A percentile compares a stretch with the other conserved stretches of the same genome.
phyloP scores from a whole-genome alignment of 202 grass and related monocot genomes.

The Carex sylvatica region DNA sequence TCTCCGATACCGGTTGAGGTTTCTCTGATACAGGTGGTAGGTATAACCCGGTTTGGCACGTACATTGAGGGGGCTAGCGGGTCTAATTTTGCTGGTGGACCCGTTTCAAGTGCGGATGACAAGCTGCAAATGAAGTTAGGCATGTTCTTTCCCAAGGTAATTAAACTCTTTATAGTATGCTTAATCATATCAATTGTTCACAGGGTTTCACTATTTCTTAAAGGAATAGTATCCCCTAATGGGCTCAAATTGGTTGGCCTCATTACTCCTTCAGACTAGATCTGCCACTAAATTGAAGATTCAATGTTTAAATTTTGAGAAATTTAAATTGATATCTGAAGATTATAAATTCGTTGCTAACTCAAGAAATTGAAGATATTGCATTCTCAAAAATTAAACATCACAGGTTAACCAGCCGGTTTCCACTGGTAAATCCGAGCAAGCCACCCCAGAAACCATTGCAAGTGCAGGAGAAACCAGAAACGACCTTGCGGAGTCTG shows the following conservation, averaged over 20 bases:
- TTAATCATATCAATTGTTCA: not conserved
- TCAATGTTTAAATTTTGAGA: too few relatives aligned
- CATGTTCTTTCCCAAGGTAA: slow-evolving; percentile 77
- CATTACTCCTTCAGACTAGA: too few relatives aligned
- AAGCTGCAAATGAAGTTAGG: slow-evolving; percentile 38
- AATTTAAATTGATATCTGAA: not conserved
- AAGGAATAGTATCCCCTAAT: not conserved
- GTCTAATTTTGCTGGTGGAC: slow-evolving; percentile 44
- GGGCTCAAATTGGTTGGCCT: too few relatives aligned
- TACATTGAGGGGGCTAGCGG: slow-evolving; percentile 83
- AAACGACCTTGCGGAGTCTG: slow-evolving; percentile 30
- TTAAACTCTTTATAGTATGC: not conserved
- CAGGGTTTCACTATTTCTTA: not conserved
- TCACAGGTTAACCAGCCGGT: slow-evolving; percentile 58
- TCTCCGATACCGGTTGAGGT: slow-evolving; percentile 59
- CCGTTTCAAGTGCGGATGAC: not conserved
- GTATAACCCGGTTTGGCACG: slow-evolving; percentile 64
- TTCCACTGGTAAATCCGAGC: slow-evolving; percentile 37
- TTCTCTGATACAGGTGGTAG: slow-evolving; percentile 82
- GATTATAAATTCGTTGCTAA: not conserved
- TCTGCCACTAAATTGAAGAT: too few relatives aligned
- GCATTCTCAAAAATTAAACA: not conserved
- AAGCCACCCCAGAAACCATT: slow-evolving; percentile 40
- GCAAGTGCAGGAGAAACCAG: slow-evolving; percentile 31
- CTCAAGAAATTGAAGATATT: not conserved